phyloP scores from a whole-genome alignment of 2,329 filamentous ascomycete species.

The Aspergillus brasiliensis region DNA sequence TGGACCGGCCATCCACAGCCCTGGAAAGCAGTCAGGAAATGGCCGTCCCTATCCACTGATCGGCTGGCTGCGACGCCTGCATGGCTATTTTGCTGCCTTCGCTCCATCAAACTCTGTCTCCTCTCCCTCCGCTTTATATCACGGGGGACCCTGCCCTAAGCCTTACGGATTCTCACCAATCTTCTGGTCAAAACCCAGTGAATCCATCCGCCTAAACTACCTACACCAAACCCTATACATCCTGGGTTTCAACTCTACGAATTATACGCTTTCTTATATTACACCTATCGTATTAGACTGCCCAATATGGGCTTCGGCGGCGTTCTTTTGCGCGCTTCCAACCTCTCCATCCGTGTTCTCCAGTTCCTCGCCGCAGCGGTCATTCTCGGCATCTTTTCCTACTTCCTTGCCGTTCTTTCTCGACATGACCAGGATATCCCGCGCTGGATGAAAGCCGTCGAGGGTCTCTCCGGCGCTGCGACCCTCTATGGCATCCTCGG shows the following conservation, averaged over 20 bases:
- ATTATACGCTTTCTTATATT: neutral
- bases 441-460: constrained; percentile 70
- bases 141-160: neutral
- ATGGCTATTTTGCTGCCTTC: constrained; percentile 28
- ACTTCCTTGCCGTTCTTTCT: constrained; percentile 75
- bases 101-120: constrained; percentile 12
- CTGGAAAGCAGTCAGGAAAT: constrained; percentile 9
- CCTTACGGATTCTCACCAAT: neutral
- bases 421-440: constrained; percentile 66
- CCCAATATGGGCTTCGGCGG: constrained; percentile 61
- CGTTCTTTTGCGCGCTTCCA: constrained; percentile 66
- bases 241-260: too few relatives aligned
- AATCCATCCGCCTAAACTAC: neutral
- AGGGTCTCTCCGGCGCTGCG: constrained; percentile 74
- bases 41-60: constrained; percentile 22
- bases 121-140: constrained; percentile 9
- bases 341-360: constrained; percentile 72
- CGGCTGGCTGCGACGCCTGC: constrained; percentile 16
- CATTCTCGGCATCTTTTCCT: constrained; percentile 77
- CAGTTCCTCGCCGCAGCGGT: constrained; percentile 73
- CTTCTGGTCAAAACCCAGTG: neutral
- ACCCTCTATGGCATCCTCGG: constrained; percentile 73
- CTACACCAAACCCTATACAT: neutral
- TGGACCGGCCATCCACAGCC: constrained; percentile 18
- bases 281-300: neutral